These are phyloP conservation scores for Remersonia thermophila DNA, from an alignment of 2,329 filamentous ascomycete genomes.

Conservation along the genomic window DNA sequence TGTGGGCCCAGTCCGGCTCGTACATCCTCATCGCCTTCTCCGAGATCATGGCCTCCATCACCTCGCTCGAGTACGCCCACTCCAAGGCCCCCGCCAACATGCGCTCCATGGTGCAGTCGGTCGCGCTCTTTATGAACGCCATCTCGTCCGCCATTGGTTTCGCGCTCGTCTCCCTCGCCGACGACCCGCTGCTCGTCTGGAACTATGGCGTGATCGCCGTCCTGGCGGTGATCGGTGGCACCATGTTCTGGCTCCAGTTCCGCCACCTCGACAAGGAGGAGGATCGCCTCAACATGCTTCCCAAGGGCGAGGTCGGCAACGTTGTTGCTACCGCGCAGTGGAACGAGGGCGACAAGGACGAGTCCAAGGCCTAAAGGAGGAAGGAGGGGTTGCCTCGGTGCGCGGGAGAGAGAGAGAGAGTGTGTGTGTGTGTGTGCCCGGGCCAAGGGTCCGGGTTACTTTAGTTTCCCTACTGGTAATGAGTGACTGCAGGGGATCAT, in stretches of 20 bases:
- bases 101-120: slow-evolving; percentile 56
- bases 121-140: slow-evolving; percentile 57
- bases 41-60: slow-evolving; percentile 39
- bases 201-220: slow-evolving; percentile 59
- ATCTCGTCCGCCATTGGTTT: slow-evolving; percentile 57
- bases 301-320: slow-evolving; percentile 9
- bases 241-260: slow-evolving; percentile 58
- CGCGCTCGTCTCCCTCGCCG: slow-evolving; percentile 30
- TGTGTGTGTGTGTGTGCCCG: background rate
- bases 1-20: slow-evolving; percentile 45
- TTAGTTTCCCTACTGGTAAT: no score
- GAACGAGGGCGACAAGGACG: background rate
- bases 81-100: slow-evolving; percentile 68
- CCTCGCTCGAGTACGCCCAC: slow-evolving; percentile 60
- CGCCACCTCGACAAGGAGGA: slow-evolving; percentile 46
- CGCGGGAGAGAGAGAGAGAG: background rate
- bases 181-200: slow-evolving; percentile 58
- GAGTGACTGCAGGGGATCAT: no score
- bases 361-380: background rate
- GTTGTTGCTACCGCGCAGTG: slow-evolving; percentile 2
- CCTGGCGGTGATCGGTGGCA: slow-evolving; percentile 48
- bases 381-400: background rate
- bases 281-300: slow-evolving; percentile 48
- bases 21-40: slow-evolving; percentile 37
- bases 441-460: no score